A percentile compares a stretch with the other conserved stretches of the same genome.
phyloP scores from a whole-genome alignment of 2,329 filamentous ascomycete genomes.

The Colletotrichum echinochloae region DNA sequence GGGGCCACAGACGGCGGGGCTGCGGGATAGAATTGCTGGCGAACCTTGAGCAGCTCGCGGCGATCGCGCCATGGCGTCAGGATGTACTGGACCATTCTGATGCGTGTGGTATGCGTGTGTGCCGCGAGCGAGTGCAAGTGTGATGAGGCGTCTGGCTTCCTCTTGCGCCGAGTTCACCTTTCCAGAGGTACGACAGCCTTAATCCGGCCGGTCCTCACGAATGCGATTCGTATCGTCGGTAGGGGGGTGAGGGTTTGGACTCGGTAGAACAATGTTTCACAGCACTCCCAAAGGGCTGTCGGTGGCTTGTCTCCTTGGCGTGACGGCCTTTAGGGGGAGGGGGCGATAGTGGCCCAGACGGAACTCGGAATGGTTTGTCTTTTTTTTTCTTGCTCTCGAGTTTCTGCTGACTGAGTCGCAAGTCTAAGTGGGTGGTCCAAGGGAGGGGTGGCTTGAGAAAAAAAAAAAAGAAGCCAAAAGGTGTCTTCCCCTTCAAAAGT shows the following conservation, averaged over 20 bases:
- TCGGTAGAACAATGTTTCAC: conserved; percentile 3
- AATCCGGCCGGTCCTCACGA: background rate
- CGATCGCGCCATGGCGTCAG: conserved; percentile 80
- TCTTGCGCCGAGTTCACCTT: background rate
- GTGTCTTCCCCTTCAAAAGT: background rate
- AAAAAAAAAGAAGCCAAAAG: background rate
- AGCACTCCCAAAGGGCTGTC: background rate
- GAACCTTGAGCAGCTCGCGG: conserved; percentile 73
- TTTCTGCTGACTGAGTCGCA: background rate
- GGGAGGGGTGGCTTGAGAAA: background rate
- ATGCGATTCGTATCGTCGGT: background rate
- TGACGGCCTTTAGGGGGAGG: background rate
- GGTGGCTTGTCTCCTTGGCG: background rate
- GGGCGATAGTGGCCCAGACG: background rate
- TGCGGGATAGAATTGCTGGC: conserved; percentile 71
- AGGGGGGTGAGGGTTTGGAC: background rate
- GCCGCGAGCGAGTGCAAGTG: background rate
- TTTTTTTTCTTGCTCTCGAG: background rate
- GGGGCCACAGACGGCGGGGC: conserved; percentile 35
- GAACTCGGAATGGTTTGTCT: background rate
- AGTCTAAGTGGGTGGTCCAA: background rate
- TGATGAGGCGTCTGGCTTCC: background rate
- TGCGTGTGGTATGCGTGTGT: background rate
- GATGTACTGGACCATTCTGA: conserved; percentile 74
- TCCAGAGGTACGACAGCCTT: background rate